phyloP scores from a whole-genome alignment of 768 basidiomycete species.

The Chalciporus piperatus region DNA sequence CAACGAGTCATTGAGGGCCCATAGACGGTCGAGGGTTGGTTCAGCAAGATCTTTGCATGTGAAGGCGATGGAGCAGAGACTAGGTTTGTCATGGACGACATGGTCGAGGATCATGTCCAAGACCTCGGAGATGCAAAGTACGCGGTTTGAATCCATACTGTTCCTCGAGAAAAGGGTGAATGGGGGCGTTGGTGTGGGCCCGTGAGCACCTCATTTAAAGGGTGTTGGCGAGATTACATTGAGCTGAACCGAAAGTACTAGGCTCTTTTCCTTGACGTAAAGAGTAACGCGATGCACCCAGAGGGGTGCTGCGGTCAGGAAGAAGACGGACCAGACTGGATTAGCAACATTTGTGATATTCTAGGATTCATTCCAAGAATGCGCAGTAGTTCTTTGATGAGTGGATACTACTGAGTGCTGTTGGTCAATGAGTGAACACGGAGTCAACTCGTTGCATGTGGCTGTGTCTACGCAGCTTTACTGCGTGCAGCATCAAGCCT shows the following conservation, averaged over 20 bases:
- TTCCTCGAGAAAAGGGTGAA: background rate
- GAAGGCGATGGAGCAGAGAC: conserved; percentile 16
- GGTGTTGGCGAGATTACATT: background rate
- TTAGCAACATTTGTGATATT: background rate
- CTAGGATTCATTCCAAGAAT: background rate
- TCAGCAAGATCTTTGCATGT: conserved; percentile 21
- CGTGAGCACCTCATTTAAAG: background rate
- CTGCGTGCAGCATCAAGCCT: conserved; percentile 19
- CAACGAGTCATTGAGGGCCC: conserved; percentile 22
- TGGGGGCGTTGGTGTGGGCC: too few species aligned
- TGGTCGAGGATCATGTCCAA: conserved; percentile 23
- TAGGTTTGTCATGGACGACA: conserved; percentile 15
- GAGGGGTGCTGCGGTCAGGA: background rate
- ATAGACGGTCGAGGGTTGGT: conserved; percentile 23
- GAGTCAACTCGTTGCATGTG: too few species aligned
- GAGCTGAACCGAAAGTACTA: background rate
- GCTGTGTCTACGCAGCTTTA: conserved; percentile 23
- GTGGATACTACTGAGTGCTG: too few species aligned
- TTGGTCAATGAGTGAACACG: too few species aligned
- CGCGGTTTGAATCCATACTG: background rate
- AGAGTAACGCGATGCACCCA: background rate
- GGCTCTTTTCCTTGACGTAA: conserved; percentile 9
- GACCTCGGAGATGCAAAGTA: conserved; percentile 20
- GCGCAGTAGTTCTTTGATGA: too few species aligned
- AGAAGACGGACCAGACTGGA: background rate